Evolutionary conservation across 306 rosid genomes (phyloP).

Genomic region (Cucurbita maxima): DNA sequence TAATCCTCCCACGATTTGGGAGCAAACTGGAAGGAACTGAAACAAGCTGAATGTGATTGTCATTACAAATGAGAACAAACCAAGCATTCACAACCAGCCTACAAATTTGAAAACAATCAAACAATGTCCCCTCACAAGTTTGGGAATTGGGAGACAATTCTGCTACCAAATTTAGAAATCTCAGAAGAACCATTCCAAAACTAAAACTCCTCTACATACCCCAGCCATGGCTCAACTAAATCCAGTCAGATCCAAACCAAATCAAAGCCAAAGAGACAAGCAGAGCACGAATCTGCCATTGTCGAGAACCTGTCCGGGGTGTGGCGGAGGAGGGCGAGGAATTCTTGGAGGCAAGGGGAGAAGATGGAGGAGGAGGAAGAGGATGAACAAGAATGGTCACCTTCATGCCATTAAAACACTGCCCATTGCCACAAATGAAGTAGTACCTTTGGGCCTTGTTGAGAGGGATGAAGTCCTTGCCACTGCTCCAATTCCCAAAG

Average conservation of each 20-base stretch:
- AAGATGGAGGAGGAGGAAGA: conserved; percentile 38
- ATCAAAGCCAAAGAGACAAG: background rate
- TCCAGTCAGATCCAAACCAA: conserved; percentile 9
- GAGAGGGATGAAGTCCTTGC: conserved; percentile 71
- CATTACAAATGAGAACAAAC: background rate
- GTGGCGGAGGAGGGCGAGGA: conserved; percentile 2
- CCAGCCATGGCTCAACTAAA: conserved; percentile 8
- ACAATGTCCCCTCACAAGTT: background rate
- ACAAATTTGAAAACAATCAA: background rate
- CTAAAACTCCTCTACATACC: background rate
- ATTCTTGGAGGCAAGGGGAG: conserved; percentile 9
- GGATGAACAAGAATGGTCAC: conserved; percentile 57
- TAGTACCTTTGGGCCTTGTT: conserved; percentile 48
- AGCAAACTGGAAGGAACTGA: background rate
- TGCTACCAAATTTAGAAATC: background rate
- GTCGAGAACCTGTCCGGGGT: background rate
- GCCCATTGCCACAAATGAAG: conserved; percentile 81
- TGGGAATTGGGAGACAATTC: background rate
- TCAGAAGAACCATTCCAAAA: background rate
- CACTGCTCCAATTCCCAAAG: conserved; percentile 75
- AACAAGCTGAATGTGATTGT: background rate
- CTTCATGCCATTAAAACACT: conserved; percentile 79
- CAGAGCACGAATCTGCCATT: background rate
- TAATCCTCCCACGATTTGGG: background rate
- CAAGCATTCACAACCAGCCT: background rate